These are phyloP conservation scores for Cryphonectria parasitica DNA, from an alignment of 2,329 filamentous ascomycete species.

Conservation along the genomic window DNA sequence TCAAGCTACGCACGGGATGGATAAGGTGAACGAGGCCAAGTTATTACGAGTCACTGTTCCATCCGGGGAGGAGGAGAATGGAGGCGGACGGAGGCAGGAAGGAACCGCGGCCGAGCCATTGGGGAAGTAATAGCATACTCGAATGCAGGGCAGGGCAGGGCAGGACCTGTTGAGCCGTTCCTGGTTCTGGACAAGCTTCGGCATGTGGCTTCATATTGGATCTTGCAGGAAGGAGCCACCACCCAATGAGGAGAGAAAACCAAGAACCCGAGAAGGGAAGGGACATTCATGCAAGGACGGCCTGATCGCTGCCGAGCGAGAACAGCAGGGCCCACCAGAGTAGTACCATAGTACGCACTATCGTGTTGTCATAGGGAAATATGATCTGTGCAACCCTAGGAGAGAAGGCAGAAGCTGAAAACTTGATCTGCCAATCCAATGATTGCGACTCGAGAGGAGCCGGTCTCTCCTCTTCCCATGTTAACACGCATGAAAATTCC, in stretches of 20 bases:
- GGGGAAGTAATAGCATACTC: not conserved
- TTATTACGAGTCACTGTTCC: not conserved
- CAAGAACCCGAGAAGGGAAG: not conserved
- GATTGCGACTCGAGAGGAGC: not conserved
- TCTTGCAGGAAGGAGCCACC: not conserved
- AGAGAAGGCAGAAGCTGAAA: not conserved
- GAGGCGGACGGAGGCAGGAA: not conserved
- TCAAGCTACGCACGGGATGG: not conserved
- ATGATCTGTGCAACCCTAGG: not conserved
- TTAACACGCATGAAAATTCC: no score
- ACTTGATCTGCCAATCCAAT: not conserved
- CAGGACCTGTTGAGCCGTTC: not conserved
- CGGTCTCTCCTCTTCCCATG: no score
- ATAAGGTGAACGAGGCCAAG: not conserved
- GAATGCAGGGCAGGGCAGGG: not conserved
- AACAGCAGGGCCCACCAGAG: no score
- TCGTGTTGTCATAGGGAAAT: not conserved
- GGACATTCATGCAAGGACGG: not conserved
- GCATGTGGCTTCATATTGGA: not conserved
- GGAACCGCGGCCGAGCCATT: not conserved
- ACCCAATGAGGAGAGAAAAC: not conserved
- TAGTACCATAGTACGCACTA: no score
- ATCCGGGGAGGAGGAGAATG: not conserved
- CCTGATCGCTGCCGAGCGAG: conserved; percentile 3
- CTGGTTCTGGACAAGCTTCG: conserved; percentile 8